These are phyloP conservation scores for Fraxinus albicans DNA, from an alignment of 305 asterid genomes.

Conservation along the genomic window DNA sequence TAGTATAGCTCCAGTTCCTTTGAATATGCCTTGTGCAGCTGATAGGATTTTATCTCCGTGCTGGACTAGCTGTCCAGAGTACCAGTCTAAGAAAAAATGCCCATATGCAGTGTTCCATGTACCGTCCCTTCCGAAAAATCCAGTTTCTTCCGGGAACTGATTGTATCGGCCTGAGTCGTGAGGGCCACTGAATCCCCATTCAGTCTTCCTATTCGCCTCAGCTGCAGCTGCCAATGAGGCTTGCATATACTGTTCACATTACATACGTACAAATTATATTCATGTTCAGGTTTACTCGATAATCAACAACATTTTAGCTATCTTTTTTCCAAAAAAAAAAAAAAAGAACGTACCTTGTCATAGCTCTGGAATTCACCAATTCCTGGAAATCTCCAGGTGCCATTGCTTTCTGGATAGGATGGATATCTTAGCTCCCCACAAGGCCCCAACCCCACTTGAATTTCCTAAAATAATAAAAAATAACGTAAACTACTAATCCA, in stretches of 20 bases:
- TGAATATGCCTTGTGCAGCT: slow-evolving; percentile 59
- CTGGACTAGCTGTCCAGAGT: slow-evolving; percentile 62
- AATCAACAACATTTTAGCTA: neutral
- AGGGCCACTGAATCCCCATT: slow-evolving; percentile 81
- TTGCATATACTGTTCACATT: slow-evolving; percentile 62
- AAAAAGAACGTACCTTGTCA: slow-evolving; percentile 55
- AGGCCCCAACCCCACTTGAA: slow-evolving; percentile 97
- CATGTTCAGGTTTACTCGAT: neutral
- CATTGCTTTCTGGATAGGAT: slow-evolving; percentile 89
- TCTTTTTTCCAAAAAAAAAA: neutral
- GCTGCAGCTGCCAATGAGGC: slow-evolving; percentile 88
- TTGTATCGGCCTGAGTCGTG: slow-evolving; percentile 80
- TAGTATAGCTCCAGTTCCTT: slow-evolving; percentile 65
- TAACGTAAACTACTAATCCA: neutral
- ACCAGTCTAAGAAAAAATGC: slow-evolving; percentile 74
- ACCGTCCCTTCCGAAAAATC: slow-evolving; percentile 69
- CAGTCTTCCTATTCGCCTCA: slow-evolving; percentile 54
- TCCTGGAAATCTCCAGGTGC: slow-evolving; percentile 90
- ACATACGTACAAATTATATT: neutral
- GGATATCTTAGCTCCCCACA: slow-evolving; percentile 97
- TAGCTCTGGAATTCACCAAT: slow-evolving; percentile 93
- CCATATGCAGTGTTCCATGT: slow-evolving; percentile 83
- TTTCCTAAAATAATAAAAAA: slow-evolving; percentile 48
- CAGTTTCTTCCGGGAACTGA: slow-evolving; percentile 81
- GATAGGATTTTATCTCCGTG: slow-evolving; percentile 81